A percentile compares a stretch with the other conserved stretches of the same genome.
phyloP scores from a whole-genome alignment of 2,329 filamentous ascomycete genomes.

The Apiospora aurea region DNA sequence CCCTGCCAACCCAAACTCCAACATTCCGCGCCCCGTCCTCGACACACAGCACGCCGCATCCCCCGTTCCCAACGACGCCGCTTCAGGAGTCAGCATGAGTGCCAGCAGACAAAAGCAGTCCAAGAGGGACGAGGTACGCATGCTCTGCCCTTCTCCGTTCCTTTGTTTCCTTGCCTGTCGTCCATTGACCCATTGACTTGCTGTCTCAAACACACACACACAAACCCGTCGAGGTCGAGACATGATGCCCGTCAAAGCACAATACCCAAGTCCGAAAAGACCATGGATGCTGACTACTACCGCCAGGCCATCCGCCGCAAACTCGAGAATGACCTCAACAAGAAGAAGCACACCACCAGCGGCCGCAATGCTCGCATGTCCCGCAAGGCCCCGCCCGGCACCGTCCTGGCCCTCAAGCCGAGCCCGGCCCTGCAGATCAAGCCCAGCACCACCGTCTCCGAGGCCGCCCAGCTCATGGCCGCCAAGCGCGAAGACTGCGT shows the following conservation, averaged over 20 bases:
- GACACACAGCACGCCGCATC: conserved; percentile 57
- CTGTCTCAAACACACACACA: conserved; percentile 2
- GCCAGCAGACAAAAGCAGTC: conserved; percentile 95
- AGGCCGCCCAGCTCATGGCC: conserved; percentile 98
- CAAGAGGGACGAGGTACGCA: conserved; percentile 94
- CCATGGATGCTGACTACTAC: conserved; percentile 43
- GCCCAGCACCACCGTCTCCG: conserved; percentile 89
- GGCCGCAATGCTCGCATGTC: conserved; percentile 80
- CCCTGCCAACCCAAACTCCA: conserved; percentile 58
- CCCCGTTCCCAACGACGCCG: conserved; percentile 56
- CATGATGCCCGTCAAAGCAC: too few species aligned
- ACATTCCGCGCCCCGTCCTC: conserved; percentile 75
- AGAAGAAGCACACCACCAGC: conserved; percentile 82
- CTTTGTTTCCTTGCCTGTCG: conserved; percentile 23
- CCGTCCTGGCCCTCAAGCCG: conserved; percentile 92
- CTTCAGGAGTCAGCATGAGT: conserved; percentile 84
- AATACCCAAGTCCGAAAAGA: not conserved
- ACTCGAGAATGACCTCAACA: conserved; percentile 96
- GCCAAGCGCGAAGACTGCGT: conserved; percentile 99
- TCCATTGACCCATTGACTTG: conserved; percentile 14
- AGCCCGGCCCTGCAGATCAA: conserved; percentile 98
- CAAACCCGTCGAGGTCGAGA: not conserved
- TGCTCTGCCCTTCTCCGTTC: not conserved
- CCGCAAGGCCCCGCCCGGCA: conserved; percentile 94
- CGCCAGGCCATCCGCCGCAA: conserved; percentile 91